Evolutionary conservation across 495 filamentous ascomycete genomes (phyloP), one percentile per base, ranked within the genome.

Genomic region (Aspergillus haitiensis): DNA sequence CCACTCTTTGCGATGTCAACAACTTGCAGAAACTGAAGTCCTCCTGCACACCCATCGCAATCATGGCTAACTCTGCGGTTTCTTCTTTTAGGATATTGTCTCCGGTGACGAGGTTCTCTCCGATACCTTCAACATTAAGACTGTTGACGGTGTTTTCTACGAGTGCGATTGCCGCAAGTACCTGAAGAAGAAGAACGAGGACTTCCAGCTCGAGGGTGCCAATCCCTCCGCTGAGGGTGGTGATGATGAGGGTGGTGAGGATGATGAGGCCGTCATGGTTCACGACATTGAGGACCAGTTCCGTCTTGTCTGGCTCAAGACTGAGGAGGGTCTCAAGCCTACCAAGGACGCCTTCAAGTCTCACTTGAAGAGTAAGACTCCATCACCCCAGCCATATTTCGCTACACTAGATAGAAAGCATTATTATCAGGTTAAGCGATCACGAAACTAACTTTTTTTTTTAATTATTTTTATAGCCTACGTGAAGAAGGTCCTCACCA

Each of bases 211-310:
- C 69, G 96, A 86, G 70, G 94, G 94, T 75, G 95, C 92, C 79
- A 98, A 98, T 79, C 90, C 94, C 59, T 98, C 94, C 59, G 92
- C 94, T 62, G 94, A 98, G 80, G 94, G 87, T 67, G 86, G 72
- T 55, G 91, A 87, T 21, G 93, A 93, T 39, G 92, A 93, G 21
- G 93, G 93, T 56, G 69, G 69, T 58, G 72, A 76, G 57, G 72
- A 88, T 73, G 71, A 69, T 53, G 73, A 67, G 60, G 18, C 65
- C 56, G 61, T 67, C 61, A 85, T 85, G 76, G 95, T 98, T 78
- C 95, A 96, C 84, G 93, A 98, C 75, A 84, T 98, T 64, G 85
- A 96, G 72, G 80, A 96, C 81, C 90, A 89, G 59, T 97, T 97
- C 87, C 91, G 91, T 65, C 82, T 97, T 52, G 81, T 85, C 72